Evolutionary conservation across 352 stramenopile genomes (phyloP).

Genomic region (Pythium rishiriense): DNA sequence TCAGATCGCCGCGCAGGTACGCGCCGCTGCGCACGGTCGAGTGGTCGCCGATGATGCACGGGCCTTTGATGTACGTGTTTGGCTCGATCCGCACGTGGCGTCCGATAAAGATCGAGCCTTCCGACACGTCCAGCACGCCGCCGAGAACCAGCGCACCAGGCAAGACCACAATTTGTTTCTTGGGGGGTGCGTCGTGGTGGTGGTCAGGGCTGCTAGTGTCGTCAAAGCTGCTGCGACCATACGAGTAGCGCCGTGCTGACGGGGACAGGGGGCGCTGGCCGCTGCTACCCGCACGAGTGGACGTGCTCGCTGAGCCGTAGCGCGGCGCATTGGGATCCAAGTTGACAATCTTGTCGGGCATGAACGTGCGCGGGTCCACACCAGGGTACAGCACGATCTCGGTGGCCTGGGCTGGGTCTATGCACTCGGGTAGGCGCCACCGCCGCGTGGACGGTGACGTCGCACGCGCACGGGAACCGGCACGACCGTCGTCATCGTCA

Average conservation of each 20-base stretch:
- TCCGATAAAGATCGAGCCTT: conserved; percentile 67
- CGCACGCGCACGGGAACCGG: not conserved
- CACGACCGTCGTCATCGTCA: not conserved
- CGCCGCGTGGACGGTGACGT: conserved; percentile 19
- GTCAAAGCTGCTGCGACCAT: conserved; percentile 35
- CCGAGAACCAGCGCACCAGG: conserved; percentile 49
- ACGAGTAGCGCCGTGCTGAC: conserved; percentile 23
- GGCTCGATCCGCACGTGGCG: conserved; percentile 66
- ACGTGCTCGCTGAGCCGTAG: not conserved
- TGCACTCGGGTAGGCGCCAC: conserved; percentile 42
- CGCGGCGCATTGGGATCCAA: conserved; percentile 28
- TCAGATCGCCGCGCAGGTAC: conserved; percentile 70
- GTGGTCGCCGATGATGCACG: conserved; percentile 65
- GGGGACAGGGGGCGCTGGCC: conserved; percentile 20
- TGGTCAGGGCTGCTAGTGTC: conserved; percentile 18
- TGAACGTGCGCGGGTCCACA: conserved; percentile 49
- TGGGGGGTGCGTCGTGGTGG: conserved; percentile 19
- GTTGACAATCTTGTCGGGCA: conserved; percentile 62
- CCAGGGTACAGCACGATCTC: conserved; percentile 59
- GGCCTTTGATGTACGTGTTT: conserved; percentile 72
- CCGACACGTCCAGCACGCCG: conserved; percentile 67
- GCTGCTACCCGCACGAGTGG: not conserved
- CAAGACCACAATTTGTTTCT: conserved; percentile 54
- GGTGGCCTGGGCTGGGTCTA: conserved; percentile 45
- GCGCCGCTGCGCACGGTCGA: conserved; percentile 61